Evolutionary conservation across 805 yeast genomes (phyloP), one percentile per base, ranked within the genome.

Genomic region (Nakazawaea populi): DNA sequence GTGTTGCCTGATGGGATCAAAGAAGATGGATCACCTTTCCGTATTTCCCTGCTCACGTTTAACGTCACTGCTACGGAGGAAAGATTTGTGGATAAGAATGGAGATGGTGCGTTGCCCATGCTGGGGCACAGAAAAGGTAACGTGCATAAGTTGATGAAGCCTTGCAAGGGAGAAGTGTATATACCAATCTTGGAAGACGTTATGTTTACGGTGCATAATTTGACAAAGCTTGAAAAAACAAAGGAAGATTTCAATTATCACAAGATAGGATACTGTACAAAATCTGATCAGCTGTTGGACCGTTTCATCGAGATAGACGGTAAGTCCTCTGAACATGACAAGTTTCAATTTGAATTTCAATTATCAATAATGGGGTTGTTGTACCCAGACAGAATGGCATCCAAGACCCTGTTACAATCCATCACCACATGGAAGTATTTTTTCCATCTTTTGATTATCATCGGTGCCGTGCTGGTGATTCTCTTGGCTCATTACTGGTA

Each of bases 261-360:
- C 27, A 46, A 50, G 18, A 8, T 45, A 18, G 52, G 52, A 8
- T 50, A 50, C 37, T 50, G 52, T 42, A 50, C 52, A 28, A 50
- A 50, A 14, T 11, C 8, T 27, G 4, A 14, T 8, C 42, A 49
- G 3, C 8, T 40, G 24, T 14, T 12, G 14, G 49, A 50, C 28
- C 40, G 52, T 18, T 50, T 35, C 34, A 9, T 50, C 7, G 52
- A 50, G 34, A 32, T 45, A 14, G 52, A 50, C 36, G 52, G 52
- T 8, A 45, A 34, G 12, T 44, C 52, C 3, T 9, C 43, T 5
- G 49, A 29, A 18, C 11, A 36, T 11, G 34, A 18, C 7, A 50
- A 50, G 31, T 50, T 50, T 44, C 41, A 50, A 31, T 45, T 42
- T 29, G 52, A 50, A 32, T 50, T 30, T 35, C 31, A 30, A 9